Evolutionary conservation across 352 stramenopile species (phyloP).

Genomic region (Phytophthora hibernalis): DNA sequence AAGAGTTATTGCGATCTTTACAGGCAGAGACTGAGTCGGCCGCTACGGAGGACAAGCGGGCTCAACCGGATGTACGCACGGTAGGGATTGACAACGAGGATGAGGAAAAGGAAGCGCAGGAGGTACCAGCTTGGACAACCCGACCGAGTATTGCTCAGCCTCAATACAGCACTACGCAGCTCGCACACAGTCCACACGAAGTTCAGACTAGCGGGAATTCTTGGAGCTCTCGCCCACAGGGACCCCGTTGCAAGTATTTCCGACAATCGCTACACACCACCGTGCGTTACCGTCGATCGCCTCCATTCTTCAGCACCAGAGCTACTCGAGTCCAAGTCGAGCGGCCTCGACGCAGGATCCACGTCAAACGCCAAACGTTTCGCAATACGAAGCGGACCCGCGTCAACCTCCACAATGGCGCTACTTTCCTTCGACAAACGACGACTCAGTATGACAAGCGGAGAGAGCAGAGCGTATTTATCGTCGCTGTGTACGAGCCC

Average conservation of each 20-base stretch:
- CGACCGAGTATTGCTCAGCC: conserved; percentile 26
- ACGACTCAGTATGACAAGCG: conserved; percentile 15
- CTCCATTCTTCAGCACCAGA: conserved; percentile 50
- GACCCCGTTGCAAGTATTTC: conserved; percentile 16
- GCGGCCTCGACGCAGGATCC: conserved; percentile 32
- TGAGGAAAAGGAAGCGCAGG: conserved; percentile 26
- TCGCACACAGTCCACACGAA: conserved; percentile 2
- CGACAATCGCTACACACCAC: conserved; percentile 36
- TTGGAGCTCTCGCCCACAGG: conserved; percentile 4
- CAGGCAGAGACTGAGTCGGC: conserved; percentile 16
- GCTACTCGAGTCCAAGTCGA: conserved; percentile 42
- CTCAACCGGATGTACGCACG: background rate
- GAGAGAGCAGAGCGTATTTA: conserved; percentile 21
- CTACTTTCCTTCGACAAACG: conserved; percentile 38
- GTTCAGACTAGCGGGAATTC: background rate
- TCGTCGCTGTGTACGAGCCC: background rate
- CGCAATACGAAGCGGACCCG: conserved; percentile 4
- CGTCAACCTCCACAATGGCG: conserved; percentile 25
- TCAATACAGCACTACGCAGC: conserved; percentile 1
- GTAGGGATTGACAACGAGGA: conserved; percentile 14
- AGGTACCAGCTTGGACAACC: conserved; percentile 15
- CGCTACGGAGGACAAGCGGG: background rate
- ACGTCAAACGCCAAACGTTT: background rate
- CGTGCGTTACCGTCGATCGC: conserved; percentile 47
- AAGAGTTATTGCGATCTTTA: conserved; percentile 34